Conservation (phyloP, 1,139 yeast genomes). For the Fermentozyma sake region DNA sequence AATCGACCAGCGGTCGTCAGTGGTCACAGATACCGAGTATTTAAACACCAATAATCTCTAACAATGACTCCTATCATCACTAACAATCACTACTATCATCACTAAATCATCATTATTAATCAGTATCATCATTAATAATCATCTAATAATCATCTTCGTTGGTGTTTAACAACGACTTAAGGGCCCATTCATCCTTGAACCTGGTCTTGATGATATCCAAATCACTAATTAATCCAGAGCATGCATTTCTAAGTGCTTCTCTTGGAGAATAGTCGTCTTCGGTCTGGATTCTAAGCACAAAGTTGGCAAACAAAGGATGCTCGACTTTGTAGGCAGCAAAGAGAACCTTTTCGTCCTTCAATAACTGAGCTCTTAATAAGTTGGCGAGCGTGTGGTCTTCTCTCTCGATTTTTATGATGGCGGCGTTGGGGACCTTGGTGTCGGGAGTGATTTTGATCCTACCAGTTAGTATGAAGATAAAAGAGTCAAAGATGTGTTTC, state of each 20-base stretch:
- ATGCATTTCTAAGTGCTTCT: constrained; percentile 86
- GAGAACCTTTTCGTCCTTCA: constrained; percentile 79
- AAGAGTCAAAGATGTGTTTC: too few relatives aligned
- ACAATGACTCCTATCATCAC: too few relatives aligned
- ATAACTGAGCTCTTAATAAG: constrained; percentile 76
- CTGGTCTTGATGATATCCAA: constrained; percentile 68
- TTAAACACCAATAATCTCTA: too few relatives aligned
- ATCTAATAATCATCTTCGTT: constrained; percentile 41
- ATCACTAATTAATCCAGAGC: constrained; percentile 76
- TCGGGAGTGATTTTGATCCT: constrained; percentile 87
- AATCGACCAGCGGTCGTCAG: too few relatives aligned
- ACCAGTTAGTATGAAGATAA: constrained; percentile 19
- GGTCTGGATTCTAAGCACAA: constrained; percentile 89
- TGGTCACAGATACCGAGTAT: too few relatives aligned
- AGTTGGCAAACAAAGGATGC: constrained; percentile 95
- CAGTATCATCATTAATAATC: background rate
- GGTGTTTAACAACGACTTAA: constrained; percentile 65
- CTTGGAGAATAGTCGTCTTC: constrained; percentile 92
- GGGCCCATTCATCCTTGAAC: constrained; percentile 89
- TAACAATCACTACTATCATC: too few relatives aligned
- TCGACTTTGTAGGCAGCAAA: constrained; percentile 97
- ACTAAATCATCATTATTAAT: too few relatives aligned
- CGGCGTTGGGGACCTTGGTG: constrained; percentile 92
- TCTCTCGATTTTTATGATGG: constrained; percentile 86
- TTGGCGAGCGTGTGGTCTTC: constrained; percentile 98